Percentiles rank a stretch among this genome's conserved stretches.
These are phyloP conservation scores for Penicillium psychrosexuale DNA, from an alignment of 2,329 filamentous ascomycete genomes.

Conservation along the genomic window DNA sequence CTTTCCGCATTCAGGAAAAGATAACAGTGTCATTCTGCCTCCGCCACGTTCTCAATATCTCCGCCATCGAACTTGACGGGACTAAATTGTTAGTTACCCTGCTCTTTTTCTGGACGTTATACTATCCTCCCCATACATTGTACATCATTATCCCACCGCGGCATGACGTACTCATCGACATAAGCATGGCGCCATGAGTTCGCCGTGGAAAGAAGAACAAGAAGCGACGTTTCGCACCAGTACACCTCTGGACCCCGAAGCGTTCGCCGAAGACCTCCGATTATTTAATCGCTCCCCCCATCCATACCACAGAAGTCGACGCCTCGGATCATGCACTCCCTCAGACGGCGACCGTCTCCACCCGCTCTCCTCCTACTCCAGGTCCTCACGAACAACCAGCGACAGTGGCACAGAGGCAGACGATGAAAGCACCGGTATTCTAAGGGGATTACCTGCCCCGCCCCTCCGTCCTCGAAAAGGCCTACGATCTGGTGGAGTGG, in stretches of 20 bases:
- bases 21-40: constrained; percentile 14
- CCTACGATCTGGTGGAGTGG: constrained; percentile 50
- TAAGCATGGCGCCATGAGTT: constrained; percentile 38
- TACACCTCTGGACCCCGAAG: constrained; percentile 17
- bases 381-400: constrained; percentile 63
- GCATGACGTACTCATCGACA: constrained; percentile 30
- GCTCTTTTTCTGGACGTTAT: neutral
- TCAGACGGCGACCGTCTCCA: constrained; percentile 34
- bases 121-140: neutral
- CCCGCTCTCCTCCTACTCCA: constrained; percentile 33
- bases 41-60: constrained; percentile 5
- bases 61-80: neutral
- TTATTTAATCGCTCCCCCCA: constrained; percentile 62
- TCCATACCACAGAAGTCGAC: constrained; percentile 63
- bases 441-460: constrained; percentile 81
- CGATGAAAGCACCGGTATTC: constrained; percentile 73
- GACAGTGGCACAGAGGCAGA: constrained; percentile 95
- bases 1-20: constrained; percentile 20
- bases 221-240: constrained; percentile 21
- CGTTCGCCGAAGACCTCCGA: constrained; percentile 39
- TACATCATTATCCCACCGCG: constrained; percentile 10
- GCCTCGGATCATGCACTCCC: constrained; percentile 52
- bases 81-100: neutral
- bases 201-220: constrained; percentile 30
- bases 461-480: constrained; percentile 73